Conservation (phyloP, 1,139 yeast species). For the Sugiyamaella sp. region DNA sequence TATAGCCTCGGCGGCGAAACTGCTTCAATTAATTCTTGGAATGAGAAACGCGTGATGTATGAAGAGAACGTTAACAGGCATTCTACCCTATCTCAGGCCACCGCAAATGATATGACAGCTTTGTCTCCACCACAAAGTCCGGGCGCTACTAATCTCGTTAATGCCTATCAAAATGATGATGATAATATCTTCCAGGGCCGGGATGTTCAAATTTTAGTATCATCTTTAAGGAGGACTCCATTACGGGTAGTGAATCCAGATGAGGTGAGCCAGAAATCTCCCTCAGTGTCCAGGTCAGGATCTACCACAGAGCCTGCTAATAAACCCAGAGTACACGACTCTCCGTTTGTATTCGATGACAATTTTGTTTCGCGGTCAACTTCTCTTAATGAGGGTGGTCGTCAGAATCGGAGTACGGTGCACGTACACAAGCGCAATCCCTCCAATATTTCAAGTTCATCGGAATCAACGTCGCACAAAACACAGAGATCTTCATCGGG, state of each 20-base stretch:
- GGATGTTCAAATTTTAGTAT: conserved; percentile 75
- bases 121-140: conserved; percentile 4
- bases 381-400: conserved; percentile 9
- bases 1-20: conserved; percentile 29
- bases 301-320: conserved; percentile 14
- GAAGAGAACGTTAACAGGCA: conserved; percentile 25
- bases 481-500: conserved; percentile 16
- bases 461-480: conserved; percentile 4
- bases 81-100: conserved; percentile 4
- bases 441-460: conserved; percentile 33
- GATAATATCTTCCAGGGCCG: conserved; percentile 51
- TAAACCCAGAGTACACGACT: not conserved
- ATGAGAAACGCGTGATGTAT: conserved; percentile 35
- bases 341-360: not conserved
- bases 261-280: conserved; percentile 17
- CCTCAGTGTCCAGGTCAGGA: conserved; percentile 17
- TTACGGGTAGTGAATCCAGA: conserved; percentile 68
- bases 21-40: conserved; percentile 38
- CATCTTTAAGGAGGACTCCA: conserved; percentile 66
- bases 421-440: conserved; percentile 26
- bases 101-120: not conserved
- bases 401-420: conserved; percentile 2
- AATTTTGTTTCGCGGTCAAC: conserved; percentile 6
- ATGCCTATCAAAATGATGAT: conserved; percentile 40
- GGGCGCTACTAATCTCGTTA: not conserved